phyloP scores from a whole-genome alignment of 2,329 filamentous ascomycete species.

The Claviceps maximensis region DNA sequence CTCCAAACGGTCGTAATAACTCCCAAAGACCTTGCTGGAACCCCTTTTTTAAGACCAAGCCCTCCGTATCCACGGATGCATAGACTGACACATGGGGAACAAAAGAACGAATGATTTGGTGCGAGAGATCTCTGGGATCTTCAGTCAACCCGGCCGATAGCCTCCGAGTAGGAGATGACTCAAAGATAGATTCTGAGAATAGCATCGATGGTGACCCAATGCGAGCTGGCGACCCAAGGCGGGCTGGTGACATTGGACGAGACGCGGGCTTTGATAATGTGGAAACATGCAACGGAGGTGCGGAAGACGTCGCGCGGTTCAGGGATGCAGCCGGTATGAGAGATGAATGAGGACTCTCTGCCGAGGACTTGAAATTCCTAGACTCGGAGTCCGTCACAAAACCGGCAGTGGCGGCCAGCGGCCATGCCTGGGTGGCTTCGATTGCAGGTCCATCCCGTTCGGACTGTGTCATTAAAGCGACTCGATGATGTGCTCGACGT shows the following conservation, averaged over 20 bases:
- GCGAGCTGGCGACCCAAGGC: slow-evolving; percentile 44
- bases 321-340: slow-evolving; percentile 42
- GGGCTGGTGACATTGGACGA: slow-evolving; percentile 53
- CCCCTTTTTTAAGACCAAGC: slow-evolving; percentile 69
- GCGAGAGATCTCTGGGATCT: slow-evolving; percentile 40
- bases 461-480: slow-evolving; percentile 53
- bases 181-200: slow-evolving; percentile 46
- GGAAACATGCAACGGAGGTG: slow-evolving; percentile 50
- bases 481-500: slow-evolving; percentile 5
- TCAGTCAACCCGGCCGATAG: slow-evolving; percentile 31
- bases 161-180: slow-evolving; percentile 29
- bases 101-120: slow-evolving; percentile 69
- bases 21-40: slow-evolving; percentile 72
- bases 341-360: slow-evolving; percentile 31
- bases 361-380: slow-evolving; percentile 42
- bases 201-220: slow-evolving; percentile 43
- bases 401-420: slow-evolving; percentile 46
- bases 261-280: slow-evolving; percentile 56
- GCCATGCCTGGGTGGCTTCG: slow-evolving; percentile 57
- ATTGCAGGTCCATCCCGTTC: slow-evolving; percentile 49
- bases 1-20: slow-evolving; percentile 80
- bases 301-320: slow-evolving; percentile 40
- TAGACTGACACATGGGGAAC: slow-evolving; percentile 81
- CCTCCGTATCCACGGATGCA: slow-evolving; percentile 75
- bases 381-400: slow-evolving; percentile 42